Conservation (phyloP, 257 asterid species). For the Nicotiana knightiana region DNA sequence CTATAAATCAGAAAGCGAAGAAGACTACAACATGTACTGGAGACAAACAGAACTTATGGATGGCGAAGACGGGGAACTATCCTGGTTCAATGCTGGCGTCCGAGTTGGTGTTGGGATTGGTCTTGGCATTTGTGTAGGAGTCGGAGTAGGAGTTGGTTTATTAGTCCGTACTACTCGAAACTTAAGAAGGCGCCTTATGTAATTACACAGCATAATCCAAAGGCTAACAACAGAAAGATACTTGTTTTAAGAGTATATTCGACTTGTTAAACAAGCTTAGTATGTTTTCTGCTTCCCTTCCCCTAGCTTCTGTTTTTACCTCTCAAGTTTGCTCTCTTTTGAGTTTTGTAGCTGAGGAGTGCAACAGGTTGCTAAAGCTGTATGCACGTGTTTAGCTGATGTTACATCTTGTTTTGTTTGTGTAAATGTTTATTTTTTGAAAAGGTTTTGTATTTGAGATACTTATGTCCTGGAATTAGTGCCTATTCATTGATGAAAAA, state of each 20-base stretch:
- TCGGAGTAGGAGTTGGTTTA: slow-evolving; percentile 37
- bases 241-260: background rate
- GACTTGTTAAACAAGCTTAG: background rate
- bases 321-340: background rate
- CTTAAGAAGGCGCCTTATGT: slow-evolving; percentile 64
- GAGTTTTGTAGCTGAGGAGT: slow-evolving; percentile 4
- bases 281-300: background rate
- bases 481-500: background rate
- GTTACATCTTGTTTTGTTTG: background rate
- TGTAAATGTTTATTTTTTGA: background rate
- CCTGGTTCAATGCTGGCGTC: slow-evolving; percentile 40
- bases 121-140: slow-evolving; percentile 39
- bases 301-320: background rate
- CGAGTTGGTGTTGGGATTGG: slow-evolving; percentile 40
- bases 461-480: background rate
- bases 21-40: slow-evolving; percentile 33
- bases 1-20: slow-evolving; percentile 36
- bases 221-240: slow-evolving; percentile 3
- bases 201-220: slow-evolving; percentile 1
- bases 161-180: slow-evolving; percentile 32
- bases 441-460: background rate
- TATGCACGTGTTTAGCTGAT: background rate
- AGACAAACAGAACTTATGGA: slow-evolving; percentile 28
- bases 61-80: slow-evolving; percentile 36
- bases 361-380: background rate